phyloP scores from a whole-genome alignment of 208 protist genomes.

The Leishmania gerbilli region DNA sequence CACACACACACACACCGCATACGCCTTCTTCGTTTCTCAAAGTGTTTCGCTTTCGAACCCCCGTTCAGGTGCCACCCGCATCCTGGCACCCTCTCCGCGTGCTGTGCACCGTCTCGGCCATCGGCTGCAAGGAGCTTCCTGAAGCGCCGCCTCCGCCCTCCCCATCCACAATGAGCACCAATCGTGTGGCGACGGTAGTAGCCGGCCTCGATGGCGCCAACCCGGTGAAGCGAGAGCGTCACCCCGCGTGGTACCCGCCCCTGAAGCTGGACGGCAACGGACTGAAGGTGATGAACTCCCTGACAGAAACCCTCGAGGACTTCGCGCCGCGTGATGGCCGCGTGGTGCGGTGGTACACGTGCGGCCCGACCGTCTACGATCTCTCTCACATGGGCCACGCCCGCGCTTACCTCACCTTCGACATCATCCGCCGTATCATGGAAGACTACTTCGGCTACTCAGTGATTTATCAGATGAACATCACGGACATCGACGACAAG shows the following conservation, averaged over 20 bases:
- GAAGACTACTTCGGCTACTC: slow-evolving; percentile 96
- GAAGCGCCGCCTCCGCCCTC: background rate
- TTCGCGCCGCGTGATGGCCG: slow-evolving; percentile 72
- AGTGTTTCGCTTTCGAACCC: slow-evolving; percentile 10
- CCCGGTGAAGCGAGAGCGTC: slow-evolving; percentile 58
- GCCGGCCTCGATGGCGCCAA: slow-evolving; percentile 39
- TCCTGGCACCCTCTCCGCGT: slow-evolving; percentile 4
- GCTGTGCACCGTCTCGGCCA: no score
- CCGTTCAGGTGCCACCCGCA: slow-evolving; percentile 12
- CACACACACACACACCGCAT: slow-evolving; percentile 13
- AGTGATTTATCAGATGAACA: slow-evolving; percentile 96
- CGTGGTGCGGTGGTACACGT: slow-evolving; percentile 95
- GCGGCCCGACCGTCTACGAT: slow-evolving; percentile 98
- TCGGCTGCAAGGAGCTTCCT: background rate
- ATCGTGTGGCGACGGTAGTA: slow-evolving; percentile 17
- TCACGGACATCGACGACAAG: slow-evolving; percentile 99
- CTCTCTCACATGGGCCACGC: slow-evolving; percentile 98
- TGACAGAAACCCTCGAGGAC: slow-evolving; percentile 76
- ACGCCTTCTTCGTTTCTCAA: background rate
- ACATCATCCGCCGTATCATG: slow-evolving; percentile 97
- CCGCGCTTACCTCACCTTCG: slow-evolving; percentile 97
- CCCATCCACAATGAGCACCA: background rate
- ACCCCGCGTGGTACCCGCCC: slow-evolving; percentile 83
- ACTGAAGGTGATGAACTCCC: slow-evolving; percentile 80
- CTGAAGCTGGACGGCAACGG: slow-evolving; percentile 28